Base-by-base conservation (phyloP, 1,139 yeast genomes). In the Starmera stellimalicola region DNA sequence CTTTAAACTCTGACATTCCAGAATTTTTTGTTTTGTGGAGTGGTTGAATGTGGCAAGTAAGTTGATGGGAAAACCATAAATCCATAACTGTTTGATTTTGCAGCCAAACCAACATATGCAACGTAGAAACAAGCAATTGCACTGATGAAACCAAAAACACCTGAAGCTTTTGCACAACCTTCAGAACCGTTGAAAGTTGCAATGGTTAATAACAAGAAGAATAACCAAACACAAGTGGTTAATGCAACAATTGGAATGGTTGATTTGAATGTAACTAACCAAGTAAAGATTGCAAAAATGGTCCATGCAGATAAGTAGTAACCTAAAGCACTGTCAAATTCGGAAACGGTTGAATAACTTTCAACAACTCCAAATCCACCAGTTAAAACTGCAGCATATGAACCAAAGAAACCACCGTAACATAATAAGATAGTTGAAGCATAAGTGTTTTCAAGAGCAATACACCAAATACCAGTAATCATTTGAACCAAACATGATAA, bases 321-420 rank as follows among this genome's bases (percentile, higher is more conserved):
- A 2, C 78, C 87, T 37, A 73, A 51, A 2, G 78, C 77, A 42
- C 68, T 68, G 12, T 52, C 55, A 33, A 73, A 60, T 33, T 65
- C 70, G 7, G 60, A 60, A 1, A 61, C 54, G 2, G 60, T 60
- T 3, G 57, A 58, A 45, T 77, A 77, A n/a, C 74, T 67, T 4
- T 61, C 57, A 3, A 57, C 51, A 35, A 74, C 65, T n/a, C 72
- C 74, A 52, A 77, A 77, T 33, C 65, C 60, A 30, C 72, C 68
- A 35, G 71, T 58, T 36, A 70, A 54, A 31, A 76, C 64, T 30
- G 77, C 70, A 18, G 79, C 77, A 51, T 69, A 78, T 16, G 78
- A 61, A 37, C 79, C 60, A 84, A 88, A 81, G 57, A 79, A 81
- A 8, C 82, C 84, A 34, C 88, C 88, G 51, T 77, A 81, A 36